These are phyloP conservation scores for Lasiosphaeria miniovina DNA, from an alignment of 495 filamentous ascomycete species.

Conservation along the genomic window DNA sequence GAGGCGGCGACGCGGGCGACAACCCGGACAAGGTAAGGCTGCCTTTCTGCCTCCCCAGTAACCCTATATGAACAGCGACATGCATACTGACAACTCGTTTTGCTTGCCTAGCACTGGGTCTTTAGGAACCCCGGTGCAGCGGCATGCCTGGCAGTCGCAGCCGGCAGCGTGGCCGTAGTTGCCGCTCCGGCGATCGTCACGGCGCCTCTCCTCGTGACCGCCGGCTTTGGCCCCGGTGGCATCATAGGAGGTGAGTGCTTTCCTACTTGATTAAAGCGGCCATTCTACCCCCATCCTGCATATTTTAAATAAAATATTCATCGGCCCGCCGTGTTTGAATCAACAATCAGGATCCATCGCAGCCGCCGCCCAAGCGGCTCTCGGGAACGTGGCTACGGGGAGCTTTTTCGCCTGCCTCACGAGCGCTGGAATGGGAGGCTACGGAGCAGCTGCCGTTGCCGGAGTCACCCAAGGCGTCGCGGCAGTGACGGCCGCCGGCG, in stretches of 20 bases:
- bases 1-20: too few relatives aligned
- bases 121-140: constrained; percentile 5
- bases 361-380: constrained; percentile 10
- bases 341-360: constrained; percentile 17
- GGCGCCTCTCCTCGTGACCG: background rate
- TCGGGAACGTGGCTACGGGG: constrained; percentile 19
- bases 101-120: background rate
- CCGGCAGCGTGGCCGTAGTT: constrained; percentile 7
- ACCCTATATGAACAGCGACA: too few relatives aligned
- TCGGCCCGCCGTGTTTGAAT: too few relatives aligned
- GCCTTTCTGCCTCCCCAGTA: too few relatives aligned
- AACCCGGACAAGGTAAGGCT: too few relatives aligned
- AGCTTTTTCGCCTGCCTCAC: constrained; percentile 18
- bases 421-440: constrained; percentile 21
- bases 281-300: background rate
- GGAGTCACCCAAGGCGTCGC: constrained; percentile 1
- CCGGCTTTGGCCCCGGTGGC: constrained; percentile 8
- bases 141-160: constrained; percentile 4
- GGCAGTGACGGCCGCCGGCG: background rate
- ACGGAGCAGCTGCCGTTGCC: constrained; percentile 8
- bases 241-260: constrained; percentile 8
- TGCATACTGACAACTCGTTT: too few relatives aligned
- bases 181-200: constrained; percentile 8
- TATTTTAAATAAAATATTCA: background rate
- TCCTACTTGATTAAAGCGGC: background rate